Percentiles rank a stretch among this genome's conserved stretches.
These are phyloP conservation scores for Wickerhamomyces xylosicus DNA, from an alignment of 805 yeast genomes.

Conservation along the genomic window DNA sequence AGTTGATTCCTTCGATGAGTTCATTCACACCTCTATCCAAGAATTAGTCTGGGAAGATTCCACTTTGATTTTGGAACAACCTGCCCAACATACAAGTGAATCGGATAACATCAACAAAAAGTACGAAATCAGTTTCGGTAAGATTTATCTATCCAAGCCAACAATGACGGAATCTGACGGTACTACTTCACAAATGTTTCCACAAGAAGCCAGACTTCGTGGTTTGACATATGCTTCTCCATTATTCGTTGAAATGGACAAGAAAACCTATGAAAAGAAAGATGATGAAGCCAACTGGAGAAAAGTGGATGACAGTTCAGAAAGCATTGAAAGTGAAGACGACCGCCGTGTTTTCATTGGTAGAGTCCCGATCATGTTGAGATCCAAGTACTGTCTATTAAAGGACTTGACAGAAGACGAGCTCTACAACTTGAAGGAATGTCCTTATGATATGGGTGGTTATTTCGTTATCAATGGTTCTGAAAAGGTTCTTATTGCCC, in stretches of 20 bases:
- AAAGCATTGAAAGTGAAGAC: conserved; percentile 25
- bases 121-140: conserved; percentile 95
- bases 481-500: conserved; percentile 96
- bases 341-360: conserved; percentile 88
- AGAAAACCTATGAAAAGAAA: conserved; percentile 74
- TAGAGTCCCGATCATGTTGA: conserved; percentile 94
- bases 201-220: conserved; percentile 96
- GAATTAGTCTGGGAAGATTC: conserved; percentile 95
- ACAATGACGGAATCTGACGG: conserved; percentile 99
- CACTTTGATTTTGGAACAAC: conserved; percentile 88
- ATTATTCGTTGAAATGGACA: conserved; percentile 89
- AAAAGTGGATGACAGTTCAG: conserved; percentile 46
- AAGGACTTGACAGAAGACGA: conserved; percentile 87
- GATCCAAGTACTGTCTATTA: conserved; percentile 92
- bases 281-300: conserved; percentile 67
- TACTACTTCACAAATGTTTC: conserved; percentile 96
- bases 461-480: conserved; percentile 97
- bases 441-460: conserved; percentile 99
- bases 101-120: conserved; percentile 84
- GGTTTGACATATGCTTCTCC: conserved; percentile 95
- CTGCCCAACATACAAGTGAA: conserved; percentile 94
- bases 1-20: conserved; percentile 95
- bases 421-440: conserved; percentile 90
- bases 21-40: conserved; percentile 92
- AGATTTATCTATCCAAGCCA: conserved; percentile 91